Percentiles rank a stretch among this genome's conserved stretches.
Conservation (phyloP, 2,329 filamentous ascomycete species). For the Colletotrichum incanum region DNA sequence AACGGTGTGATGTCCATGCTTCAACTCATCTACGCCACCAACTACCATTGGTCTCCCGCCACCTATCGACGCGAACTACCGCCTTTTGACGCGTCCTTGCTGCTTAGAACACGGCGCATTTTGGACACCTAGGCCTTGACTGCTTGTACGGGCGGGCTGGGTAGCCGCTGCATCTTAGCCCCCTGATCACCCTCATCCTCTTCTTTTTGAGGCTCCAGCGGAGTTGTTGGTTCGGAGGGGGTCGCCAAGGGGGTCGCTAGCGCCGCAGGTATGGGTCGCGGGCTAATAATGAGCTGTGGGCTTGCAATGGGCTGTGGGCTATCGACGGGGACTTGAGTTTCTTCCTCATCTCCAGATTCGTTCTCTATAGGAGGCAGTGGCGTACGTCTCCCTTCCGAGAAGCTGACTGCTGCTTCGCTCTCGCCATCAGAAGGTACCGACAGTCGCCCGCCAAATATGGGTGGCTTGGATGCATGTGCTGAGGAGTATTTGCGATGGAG, state of each 20-base stretch:
- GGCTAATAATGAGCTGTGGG: slow-evolving; percentile 20
- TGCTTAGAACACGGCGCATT: neutral
- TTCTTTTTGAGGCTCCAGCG: slow-evolving; percentile 22
- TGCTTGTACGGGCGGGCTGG: slow-evolving; percentile 51
- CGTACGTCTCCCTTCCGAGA: slow-evolving; percentile 72
- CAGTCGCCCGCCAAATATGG: slow-evolving; percentile 58
- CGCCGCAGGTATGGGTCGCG: slow-evolving; percentile 16
- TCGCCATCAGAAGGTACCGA: slow-evolving; percentile 70
- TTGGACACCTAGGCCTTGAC: slow-evolving; percentile 50
- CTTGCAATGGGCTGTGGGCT: slow-evolving; percentile 13
- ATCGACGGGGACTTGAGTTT: neutral
- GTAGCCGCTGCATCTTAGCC: slow-evolving; percentile 47
- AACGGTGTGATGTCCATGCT: neutral
- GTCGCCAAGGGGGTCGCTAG: slow-evolving; percentile 7
- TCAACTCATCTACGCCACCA: neutral
- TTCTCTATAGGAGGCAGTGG: slow-evolving; percentile 68
- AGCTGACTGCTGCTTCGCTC: slow-evolving; percentile 72
- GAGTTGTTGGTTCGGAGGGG: slow-evolving; percentile 1
- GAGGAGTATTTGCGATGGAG: slow-evolving; percentile 74
- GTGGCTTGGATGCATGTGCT: slow-evolving; percentile 63
- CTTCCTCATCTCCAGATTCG: slow-evolving; percentile 50
- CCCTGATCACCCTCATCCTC: slow-evolving; percentile 46
- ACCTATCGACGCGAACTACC: no score
- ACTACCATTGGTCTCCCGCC: neutral
- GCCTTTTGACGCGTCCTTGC: neutral